Percentiles rank a stretch among this genome's conserved stretches.
phyloP scores from a whole-genome alignment of 2,329 filamentous ascomycete genomes.

The Colletotrichum sp. region DNA sequence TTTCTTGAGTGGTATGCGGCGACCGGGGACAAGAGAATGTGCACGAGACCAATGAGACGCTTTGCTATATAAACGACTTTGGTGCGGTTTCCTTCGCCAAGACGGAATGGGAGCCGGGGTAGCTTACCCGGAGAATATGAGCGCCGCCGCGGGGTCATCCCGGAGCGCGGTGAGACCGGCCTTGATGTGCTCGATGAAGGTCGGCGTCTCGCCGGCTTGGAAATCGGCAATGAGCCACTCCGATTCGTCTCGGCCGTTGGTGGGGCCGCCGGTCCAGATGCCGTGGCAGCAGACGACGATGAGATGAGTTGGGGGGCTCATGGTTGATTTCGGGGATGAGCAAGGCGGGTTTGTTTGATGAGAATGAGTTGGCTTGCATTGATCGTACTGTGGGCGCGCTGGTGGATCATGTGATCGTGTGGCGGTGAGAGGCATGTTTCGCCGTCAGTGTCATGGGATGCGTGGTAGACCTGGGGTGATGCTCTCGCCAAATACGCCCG shows the following conservation, averaged over 20 bases:
- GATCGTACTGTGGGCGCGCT: not conserved
- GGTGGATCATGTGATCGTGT: constrained; percentile 19
- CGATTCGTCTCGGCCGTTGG: constrained; percentile 55
- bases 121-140: constrained; percentile 76
- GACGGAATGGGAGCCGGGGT: not conserved
- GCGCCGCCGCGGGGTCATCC: constrained; percentile 49
- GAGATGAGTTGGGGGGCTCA: constrained; percentile 53
- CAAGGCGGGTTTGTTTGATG: not conserved
- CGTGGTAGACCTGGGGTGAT: not conserved
- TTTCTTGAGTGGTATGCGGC: not conserved
- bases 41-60: not conserved
- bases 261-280: constrained; percentile 70
- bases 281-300: constrained; percentile 86
- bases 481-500: not conserved
- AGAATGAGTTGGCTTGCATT: not conserved
- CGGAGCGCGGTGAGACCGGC: constrained; percentile 63
- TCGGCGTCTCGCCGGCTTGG: constrained; percentile 78
- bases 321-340: not conserved
- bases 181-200: constrained; percentile 78
- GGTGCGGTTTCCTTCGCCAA: not conserved
- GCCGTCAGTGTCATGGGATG: not conserved
- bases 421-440: not conserved
- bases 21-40: not conserved
- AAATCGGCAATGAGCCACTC: constrained; percentile 81
- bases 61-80: not conserved